A percentile compares a stretch with the other conserved stretches of the same genome.
These are phyloP conservation scores for Diaporthe ilicicola DNA, from an alignment of 2,329 filamentous ascomycete species.

Conservation along the genomic window DNA sequence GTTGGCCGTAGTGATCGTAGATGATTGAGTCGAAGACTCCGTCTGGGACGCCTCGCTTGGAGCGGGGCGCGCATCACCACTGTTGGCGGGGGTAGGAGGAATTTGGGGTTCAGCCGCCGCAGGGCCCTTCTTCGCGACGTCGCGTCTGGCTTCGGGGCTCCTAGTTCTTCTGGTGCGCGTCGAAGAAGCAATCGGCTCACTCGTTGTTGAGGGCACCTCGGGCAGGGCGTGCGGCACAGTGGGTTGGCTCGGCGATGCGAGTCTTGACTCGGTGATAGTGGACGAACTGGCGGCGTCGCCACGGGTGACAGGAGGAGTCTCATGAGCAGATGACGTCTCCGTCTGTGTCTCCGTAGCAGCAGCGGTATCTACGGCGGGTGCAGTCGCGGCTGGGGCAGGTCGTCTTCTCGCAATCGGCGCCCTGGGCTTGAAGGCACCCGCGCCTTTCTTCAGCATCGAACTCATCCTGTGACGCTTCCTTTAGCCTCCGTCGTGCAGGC, in stretches of 20 bases:
- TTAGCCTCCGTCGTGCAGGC: slow-evolving; percentile 30
- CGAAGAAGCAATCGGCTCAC: neutral
- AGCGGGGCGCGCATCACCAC: neutral
- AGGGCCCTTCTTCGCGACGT: neutral
- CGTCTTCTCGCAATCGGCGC: slow-evolving; percentile 64
- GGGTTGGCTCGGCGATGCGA: neutral
- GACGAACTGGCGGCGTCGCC: slow-evolving; percentile 20
- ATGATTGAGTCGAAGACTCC: neutral
- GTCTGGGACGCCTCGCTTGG: neutral
- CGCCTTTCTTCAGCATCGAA: slow-evolving; percentile 74
- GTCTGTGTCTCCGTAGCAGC: slow-evolving; percentile 35
- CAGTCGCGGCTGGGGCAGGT: slow-evolving; percentile 48
- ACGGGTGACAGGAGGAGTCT: slow-evolving; percentile 18
- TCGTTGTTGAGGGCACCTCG: neutral
- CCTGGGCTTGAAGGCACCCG: slow-evolving; percentile 74
- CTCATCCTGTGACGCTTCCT: slow-evolving; percentile 58
- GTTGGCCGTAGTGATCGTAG: neutral
- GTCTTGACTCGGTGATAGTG: slow-evolving; percentile 9
- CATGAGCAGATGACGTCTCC: slow-evolving; percentile 32
- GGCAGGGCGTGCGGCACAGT: neutral
- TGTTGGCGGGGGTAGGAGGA: neutral
- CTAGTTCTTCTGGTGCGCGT: neutral
- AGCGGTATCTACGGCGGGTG: slow-evolving; percentile 39
- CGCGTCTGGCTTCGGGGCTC: slow-evolving; percentile 21
- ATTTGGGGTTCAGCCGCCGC: neutral